Base-by-base conservation (phyloP, 495 filamentous ascomycete genomes). In the Hypoxylon rickii region DNA sequence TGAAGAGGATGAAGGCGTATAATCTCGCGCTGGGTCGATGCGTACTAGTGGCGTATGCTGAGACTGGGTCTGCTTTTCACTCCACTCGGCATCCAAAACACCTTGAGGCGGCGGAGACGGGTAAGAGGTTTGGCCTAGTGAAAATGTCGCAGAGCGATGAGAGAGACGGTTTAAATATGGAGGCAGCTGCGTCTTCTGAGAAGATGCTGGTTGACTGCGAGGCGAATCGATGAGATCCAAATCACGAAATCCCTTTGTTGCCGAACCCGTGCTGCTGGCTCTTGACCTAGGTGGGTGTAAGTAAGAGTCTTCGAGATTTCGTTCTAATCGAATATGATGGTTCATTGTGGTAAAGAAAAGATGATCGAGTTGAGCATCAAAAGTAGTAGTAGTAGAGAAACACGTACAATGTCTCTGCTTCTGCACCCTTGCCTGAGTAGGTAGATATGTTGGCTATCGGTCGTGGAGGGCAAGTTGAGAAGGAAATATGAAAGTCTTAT, bases 251-350 rank as follows among this genome's bases (percentile, higher is more conserved):
- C 65, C 68, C 42, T 65, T 64, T 58, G 70, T 72, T 22, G 70
- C 66, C 18, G 73, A 72, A 29, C 64, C 63, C 43, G 69, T 57
- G 50, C 67, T 72, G 46, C 59, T 58, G 43, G 62, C 52, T 69
- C 69, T 73, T 54, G 73, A 74, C 41, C 75, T 79, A 66, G 70
- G 58, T 44, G 58, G 71, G 39, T 66, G 72, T 77, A 70, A 77
- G 76, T 74, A 75, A 72, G 70, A 69, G 51, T 70, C 59, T 59
- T 71, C 66, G 55, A 57, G 58, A 64, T 47, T 47, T 18, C 64
- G 64, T 52, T 64, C 53, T 48, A 56, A 48, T 51, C 69, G 66
- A 40, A 58, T 45, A 41, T 63, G 48, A 52, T 69, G 44, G 20
- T 63, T 63, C 73, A 76, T 77, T 15, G 41, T 44, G 41, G 33